A percentile compares a stretch with the other conserved stretches of the same genome.
Conservation (phyloP, 495 filamentous ascomycete genomes). For the Ascobolus immersus region DNA sequence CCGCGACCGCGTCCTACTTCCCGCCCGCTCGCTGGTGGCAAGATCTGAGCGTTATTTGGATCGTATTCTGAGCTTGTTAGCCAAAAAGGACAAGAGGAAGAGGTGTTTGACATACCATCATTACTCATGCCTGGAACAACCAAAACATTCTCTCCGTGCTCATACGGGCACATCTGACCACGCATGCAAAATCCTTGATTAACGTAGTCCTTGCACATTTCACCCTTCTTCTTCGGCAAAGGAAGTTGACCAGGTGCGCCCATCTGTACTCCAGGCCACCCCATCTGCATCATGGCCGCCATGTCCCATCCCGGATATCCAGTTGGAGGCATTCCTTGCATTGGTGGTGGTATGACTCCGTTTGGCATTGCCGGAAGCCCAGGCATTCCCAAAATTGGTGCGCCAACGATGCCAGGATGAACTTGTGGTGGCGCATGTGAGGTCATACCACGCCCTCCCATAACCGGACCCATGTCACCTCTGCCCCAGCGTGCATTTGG, state of each 20-base stretch:
- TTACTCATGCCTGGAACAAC: slow-evolving; percentile 29
- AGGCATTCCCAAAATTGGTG: slow-evolving; percentile 45
- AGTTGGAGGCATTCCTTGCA: slow-evolving; percentile 7
- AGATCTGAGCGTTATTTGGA: slow-evolving; percentile 25
- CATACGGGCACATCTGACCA: slow-evolving; percentile 52
- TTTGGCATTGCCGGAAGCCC: slow-evolving; percentile 21
- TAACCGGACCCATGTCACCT: slow-evolving; percentile 27
- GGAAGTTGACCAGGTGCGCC: too few relatives aligned
- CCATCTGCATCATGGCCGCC: slow-evolving; percentile 7
- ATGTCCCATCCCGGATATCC: slow-evolving; percentile 4
- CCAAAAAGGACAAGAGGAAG: neutral
- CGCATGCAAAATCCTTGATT: slow-evolving; percentile 62
- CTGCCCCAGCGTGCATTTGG: too few relatives aligned
- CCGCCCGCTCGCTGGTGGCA: slow-evolving; percentile 8
- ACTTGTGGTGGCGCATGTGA: slow-evolving; percentile 3
- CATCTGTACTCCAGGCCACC: too few relatives aligned
- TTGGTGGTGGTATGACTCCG: slow-evolving; percentile 5
- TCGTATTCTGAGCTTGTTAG: slow-evolving; percentile 47
- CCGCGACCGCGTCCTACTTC: slow-evolving; percentile 4
- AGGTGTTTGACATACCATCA: slow-evolving; percentile 5
- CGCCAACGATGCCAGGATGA: slow-evolving; percentile 42
- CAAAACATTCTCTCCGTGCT: slow-evolving; percentile 43
- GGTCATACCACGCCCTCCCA: slow-evolving; percentile 9
- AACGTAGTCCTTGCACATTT: slow-evolving; percentile 69
- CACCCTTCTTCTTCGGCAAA: slow-evolving; percentile 19